Percentiles rank a stretch among this genome's conserved stretches.
Evolutionary conservation across 805 yeast species (phyloP).

Genomic region (Naumovozyma dairenensis): DNA sequence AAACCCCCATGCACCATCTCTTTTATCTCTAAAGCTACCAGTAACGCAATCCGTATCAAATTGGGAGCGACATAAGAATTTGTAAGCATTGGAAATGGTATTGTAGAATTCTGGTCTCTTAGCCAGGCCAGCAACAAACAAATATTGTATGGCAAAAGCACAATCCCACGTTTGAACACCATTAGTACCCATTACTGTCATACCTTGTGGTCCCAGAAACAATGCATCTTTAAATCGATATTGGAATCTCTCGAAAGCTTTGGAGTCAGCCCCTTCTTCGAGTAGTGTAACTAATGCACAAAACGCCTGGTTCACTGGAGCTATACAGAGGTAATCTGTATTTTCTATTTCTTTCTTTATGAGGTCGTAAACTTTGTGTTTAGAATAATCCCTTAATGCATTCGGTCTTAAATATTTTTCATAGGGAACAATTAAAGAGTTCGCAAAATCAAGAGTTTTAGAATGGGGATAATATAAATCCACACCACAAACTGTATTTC

Average conservation of each 20-base stretch:
- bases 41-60: constrained; percentile 69
- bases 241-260: constrained; percentile 43
- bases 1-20: constrained; percentile 93
- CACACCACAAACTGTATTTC: constrained; percentile 82
- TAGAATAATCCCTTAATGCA: constrained; percentile 51
- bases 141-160: constrained; percentile 81
- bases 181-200: constrained; percentile 93
- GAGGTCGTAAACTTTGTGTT: constrained; percentile 46
- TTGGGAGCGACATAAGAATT: constrained; percentile 72
- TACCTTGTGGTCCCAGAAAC: constrained; percentile 82
- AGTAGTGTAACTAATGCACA: constrained; percentile 59
- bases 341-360: constrained; percentile 66
- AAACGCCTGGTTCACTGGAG: constrained; percentile 88
- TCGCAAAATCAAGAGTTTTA: constrained; percentile 47
- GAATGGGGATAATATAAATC: constrained; percentile 95
- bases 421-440: constrained; percentile 49
- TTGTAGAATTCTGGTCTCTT: constrained; percentile 55
- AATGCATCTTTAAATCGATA: constrained; percentile 63
- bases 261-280: constrained; percentile 64
- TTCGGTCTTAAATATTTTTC: constrained; percentile 67
- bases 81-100: constrained; percentile 53
- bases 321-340: constrained; percentile 76
- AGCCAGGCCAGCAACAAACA: constrained; percentile 69
- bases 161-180: constrained; percentile 98
- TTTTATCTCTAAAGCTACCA: constrained; percentile 72